phyloP scores from a whole-genome alignment of 495 filamentous ascomycete genomes.

The Evernia prunastri region DNA sequence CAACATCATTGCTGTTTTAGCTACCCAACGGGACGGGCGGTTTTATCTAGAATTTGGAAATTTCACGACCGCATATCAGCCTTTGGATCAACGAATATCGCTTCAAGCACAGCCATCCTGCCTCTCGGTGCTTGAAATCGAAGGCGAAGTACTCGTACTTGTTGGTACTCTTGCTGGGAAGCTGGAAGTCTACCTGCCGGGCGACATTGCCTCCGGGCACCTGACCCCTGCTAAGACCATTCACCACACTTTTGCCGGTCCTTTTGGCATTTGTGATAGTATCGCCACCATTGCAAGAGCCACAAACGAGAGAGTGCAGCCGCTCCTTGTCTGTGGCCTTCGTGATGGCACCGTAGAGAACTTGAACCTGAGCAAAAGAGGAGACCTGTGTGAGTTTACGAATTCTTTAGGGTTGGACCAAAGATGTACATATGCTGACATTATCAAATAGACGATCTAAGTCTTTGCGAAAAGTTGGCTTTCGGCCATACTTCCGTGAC shows the following conservation, averaged over 20 bases:
- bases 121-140: not conserved
- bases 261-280: conserved; percentile 25
- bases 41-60: conserved; percentile 14
- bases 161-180: conserved; percentile 13
- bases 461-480: conserved; percentile 17
- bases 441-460: not conserved
- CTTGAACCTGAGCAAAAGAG: conserved; percentile 8
- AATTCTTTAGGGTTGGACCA: not conserved
- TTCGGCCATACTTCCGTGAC: conserved; percentile 27
- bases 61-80: conserved; percentile 6
- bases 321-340: conserved; percentile 24
- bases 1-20: not conserved
- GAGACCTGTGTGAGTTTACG: not conserved
- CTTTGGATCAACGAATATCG: not conserved
- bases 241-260: conserved; percentile 19
- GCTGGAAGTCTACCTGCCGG: conserved; percentile 5
- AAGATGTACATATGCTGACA: conserved; percentile 1
- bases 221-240: not conserved
- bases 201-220: conserved; percentile 2
- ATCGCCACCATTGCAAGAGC: conserved; percentile 17
- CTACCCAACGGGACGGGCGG: not conserved
- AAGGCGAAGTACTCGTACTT: not conserved
- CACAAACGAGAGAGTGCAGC: not conserved
- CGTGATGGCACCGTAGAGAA: conserved; percentile 23
- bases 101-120: conserved; percentile 7